A percentile compares a stretch with the other conserved stretches of the same genome.
Conservation (phyloP, 2,329 filamentous ascomycete species). For the Aspergillus neoniger region DNA sequence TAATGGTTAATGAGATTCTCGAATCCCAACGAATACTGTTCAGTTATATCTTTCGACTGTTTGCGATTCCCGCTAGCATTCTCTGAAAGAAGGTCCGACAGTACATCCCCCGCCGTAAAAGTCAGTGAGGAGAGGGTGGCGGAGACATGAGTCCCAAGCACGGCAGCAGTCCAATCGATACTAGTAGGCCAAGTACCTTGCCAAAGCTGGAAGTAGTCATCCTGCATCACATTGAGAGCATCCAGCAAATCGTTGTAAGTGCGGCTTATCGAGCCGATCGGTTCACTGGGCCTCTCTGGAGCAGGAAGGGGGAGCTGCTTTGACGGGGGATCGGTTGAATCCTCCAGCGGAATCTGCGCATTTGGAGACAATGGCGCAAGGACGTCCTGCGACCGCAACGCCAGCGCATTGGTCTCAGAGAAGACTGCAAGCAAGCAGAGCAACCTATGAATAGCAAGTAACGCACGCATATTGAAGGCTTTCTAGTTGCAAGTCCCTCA, state of each 20-base stretch:
- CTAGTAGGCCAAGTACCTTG: conserved; percentile 79
- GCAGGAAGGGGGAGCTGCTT: conserved; percentile 19
- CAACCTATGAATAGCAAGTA: conserved; percentile 23
- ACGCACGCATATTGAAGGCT: conserved; percentile 12
- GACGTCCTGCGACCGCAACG: conserved; percentile 31
- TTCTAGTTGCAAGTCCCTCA: conserved; percentile 4
- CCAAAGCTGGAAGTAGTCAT: conserved; percentile 73
- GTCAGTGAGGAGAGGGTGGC: conserved; percentile 73
- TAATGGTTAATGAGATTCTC: conserved; percentile 82
- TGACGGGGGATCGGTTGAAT: conserved; percentile 10
- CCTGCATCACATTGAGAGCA: conserved; percentile 75
- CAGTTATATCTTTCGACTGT: conserved; percentile 6
- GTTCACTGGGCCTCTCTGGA: conserved; percentile 22
- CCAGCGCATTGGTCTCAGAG: conserved; percentile 31
- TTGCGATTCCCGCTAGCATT: conserved; percentile 1
- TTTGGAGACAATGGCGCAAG: conserved; percentile 19
- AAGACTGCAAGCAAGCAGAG: conserved; percentile 27
- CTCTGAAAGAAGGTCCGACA: conserved; percentile 34
- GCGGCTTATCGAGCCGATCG: conserved; percentile 13
- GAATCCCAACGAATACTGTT: conserved; percentile 47
- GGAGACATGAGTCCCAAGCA: conserved; percentile 76
- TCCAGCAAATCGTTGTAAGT: conserved; percentile 52
- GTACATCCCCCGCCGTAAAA: conserved; percentile 49
- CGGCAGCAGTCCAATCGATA: conserved; percentile 93
- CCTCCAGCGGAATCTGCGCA: conserved; percentile 14